Percentiles rank a stretch among this genome's conserved stretches.
These are phyloP conservation scores for Pseudotulostoma volvatum DNA, from an alignment of 495 filamentous ascomycete genomes.

Conservation along the genomic window DNA sequence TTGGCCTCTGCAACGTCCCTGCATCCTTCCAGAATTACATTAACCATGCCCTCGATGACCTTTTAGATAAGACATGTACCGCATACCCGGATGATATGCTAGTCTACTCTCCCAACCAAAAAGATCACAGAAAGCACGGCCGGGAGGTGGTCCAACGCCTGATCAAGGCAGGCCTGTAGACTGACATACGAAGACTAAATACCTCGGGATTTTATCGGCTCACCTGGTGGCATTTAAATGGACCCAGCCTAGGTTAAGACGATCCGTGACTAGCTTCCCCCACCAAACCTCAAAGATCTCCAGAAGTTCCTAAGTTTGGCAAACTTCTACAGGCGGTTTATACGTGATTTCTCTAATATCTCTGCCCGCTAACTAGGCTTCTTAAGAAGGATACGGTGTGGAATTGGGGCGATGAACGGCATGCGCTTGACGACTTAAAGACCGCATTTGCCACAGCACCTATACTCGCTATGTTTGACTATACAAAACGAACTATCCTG, in stretches of 20 bases:
- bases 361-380: conserved; percentile 6
- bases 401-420: conserved; percentile 35
- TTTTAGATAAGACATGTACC: conserved; percentile 15
- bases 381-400: conserved; percentile 9
- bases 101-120: conserved; percentile 8
- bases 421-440: conserved; percentile 48
- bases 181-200: conserved; percentile 11
- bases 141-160: conserved; percentile 9
- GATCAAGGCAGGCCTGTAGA: conserved; percentile 6
- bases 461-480: conserved; percentile 12
- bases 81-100: conserved; percentile 19
- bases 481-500: conserved; percentile 5
- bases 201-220: conserved; percentile 12
- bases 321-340: conserved; percentile 22
- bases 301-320: conserved; percentile 16
- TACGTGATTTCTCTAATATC: conserved; percentile 10
- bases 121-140: conserved; percentile 11
- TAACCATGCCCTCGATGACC: conserved; percentile 3
- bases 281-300: conserved; percentile 9
- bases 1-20: not conserved
- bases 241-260: conserved; percentile 10
- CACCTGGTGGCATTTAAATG: conserved; percentile 11
- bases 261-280: conserved; percentile 10
- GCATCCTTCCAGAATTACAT: not conserved
- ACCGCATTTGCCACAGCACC: conserved; percentile 8